Base-by-base conservation (phyloP, 1,139 yeast species). In the Suhomyces bolitotheri region DNA sequence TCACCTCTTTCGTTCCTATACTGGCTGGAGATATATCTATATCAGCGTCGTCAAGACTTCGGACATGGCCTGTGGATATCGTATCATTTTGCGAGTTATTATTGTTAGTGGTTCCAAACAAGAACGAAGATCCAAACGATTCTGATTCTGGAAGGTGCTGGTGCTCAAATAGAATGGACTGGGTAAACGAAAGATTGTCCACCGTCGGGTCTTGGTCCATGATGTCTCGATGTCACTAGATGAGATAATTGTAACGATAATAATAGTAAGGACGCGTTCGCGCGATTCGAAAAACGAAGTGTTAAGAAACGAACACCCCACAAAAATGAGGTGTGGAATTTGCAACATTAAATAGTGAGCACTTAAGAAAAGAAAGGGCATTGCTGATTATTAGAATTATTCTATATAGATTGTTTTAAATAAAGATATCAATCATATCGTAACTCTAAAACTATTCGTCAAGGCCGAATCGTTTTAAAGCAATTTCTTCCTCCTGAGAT, bases 401-500 rank as follows among this genome's bases (percentile, higher is more conserved):
- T n/a, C n/a, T n/a, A n/a, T n/a, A n/a, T n/a, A n/a, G n/a, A n/a
- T n/a, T n/a, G n/a, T n/a, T n/a, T n/a, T n/a, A n/a, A n/a, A n/a
- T n/a, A n/a, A n/a, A n/a, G n/a, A n/a, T n/a, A n/a, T n/a, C n/a
- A n/a, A n/a, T n/a, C n/a, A n/a, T n/a, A n/a, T n/a, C n/a, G n/a
- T n/a, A n/a, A n/a, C n/a, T n/a, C n/a, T n/a, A n/a, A n/a, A n/a
- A n/a, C n/a, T n/a, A n/a, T n/a, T n/a, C n/a, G n/a, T n/a, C n/a
- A n/a, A n/a, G n/a, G 10, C 62, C 64, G 50, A 66, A 66, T 1
- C 64, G 63, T 52, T 64, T 67, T 31, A 67, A 52, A 39, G 64
- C 61, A 25, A 67, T 66, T 29, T 51, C 57, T 12, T 38, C 38
- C 5, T 41, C 44, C 21, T 19, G 33, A 4, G 27, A 22, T 13